Evolutionary conservation across 805 yeast species (phyloP), one percentile per base, ranked within the genome.

Genomic region (Clavispora carvajalis): DNA sequence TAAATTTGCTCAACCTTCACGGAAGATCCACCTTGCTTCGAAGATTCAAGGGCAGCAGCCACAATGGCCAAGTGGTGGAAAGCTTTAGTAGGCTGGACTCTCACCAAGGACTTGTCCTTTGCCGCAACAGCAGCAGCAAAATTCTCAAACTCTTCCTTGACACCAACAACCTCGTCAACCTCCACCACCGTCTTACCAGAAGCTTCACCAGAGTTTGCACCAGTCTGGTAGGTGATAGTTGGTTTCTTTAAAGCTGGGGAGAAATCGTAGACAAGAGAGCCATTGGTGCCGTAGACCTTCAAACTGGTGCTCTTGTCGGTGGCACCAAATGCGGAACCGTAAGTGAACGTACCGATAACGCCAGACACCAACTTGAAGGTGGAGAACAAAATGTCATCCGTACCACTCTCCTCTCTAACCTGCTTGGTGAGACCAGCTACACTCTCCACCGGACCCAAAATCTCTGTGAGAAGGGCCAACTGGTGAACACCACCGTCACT

Each of bases 401-500:
- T 74, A 25, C 97, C 97, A 44, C 91, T 80, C 52, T 74, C 76
- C 54, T 80, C 69, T 57, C 89, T 77, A 36, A 86, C 73, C 65
- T 89, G 96, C 45, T 70, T 78, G 11, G 96, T 82, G 49, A 76
- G 74, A 8, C 89, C 96, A 40, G 86, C 76, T 28, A 90, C 79
- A 6, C 80, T 62, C 36, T 74, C 78, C 12, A 88, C 82, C 18
- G 72, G 69, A 39, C 98, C 97, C 40, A 91, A 69, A 15, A 88
- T 79, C 44, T 79, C 87, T 7, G 95, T 88, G 48, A 90, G 73
- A 28, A 88, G 67, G 3, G 96, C 96, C 60, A 90, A 68, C 62
- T 90, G 97, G 64, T 91, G 98, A 18, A 91, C 98, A 59, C 97
- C 98, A 55, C 96, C 97, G 56, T 91, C 98, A 43, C 91, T 82